Percentiles rank a stretch among this genome's conserved stretches.
Evolutionary conservation across 2,329 filamentous ascomycete species (phyloP).

Genomic region (Aspergillus puulaauensis): DNA sequence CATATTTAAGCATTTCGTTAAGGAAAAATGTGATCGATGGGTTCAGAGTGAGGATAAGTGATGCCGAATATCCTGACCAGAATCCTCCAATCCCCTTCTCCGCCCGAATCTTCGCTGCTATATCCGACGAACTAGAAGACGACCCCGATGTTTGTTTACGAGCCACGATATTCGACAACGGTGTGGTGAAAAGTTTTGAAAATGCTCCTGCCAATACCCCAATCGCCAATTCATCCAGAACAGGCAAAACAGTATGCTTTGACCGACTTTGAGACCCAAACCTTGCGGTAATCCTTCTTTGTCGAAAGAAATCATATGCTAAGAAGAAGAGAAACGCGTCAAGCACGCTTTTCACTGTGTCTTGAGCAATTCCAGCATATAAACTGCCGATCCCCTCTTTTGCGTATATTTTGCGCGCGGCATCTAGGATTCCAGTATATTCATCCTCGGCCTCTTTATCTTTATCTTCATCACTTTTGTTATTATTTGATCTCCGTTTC

Average conservation of each 20-base stretch:
- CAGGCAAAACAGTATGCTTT: conserved; percentile 49
- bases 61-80: conserved; percentile 86
- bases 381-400: conserved; percentile 73
- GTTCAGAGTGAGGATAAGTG: conserved; percentile 77
- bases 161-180: conserved; percentile 78
- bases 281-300: conserved; percentile 44
- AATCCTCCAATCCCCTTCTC: conserved; percentile 75
- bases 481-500: conserved; percentile 40
- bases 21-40: conserved; percentile 84
- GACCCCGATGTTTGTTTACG: conserved; percentile 68
- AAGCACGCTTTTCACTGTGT: conserved; percentile 65
- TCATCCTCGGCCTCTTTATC: conserved; percentile 39
- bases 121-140: conserved; percentile 50
- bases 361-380: conserved; percentile 64
- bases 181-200: conserved; percentile 74
- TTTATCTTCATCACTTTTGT: conserved; percentile 43
- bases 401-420: conserved; percentile 67
- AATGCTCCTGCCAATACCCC: conserved; percentile 70
- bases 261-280: conserved; percentile 23
- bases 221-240: conserved; percentile 71
- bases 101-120: conserved; percentile 61
- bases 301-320: conserved; percentile 64
- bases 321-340: conserved; percentile 88
- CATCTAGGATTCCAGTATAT: conserved; percentile 68
- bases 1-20: conserved; percentile 68